Conservation (phyloP, 2,329 filamentous ascomycete genomes). For the Claviceps spartinae region DNA sequence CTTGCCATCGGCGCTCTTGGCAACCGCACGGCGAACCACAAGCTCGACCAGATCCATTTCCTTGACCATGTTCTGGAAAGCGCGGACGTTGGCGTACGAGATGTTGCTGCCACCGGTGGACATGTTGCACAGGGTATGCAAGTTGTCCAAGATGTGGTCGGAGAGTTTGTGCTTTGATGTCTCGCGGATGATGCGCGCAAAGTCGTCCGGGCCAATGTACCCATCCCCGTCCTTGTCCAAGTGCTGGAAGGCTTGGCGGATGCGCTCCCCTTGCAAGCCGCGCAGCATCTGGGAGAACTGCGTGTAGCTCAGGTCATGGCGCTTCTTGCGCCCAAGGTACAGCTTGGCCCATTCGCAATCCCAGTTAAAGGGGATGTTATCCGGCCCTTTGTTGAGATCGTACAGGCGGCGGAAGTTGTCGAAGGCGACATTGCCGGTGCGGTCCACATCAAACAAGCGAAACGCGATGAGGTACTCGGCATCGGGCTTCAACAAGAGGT, state of each 20-base stretch:
- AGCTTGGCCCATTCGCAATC: slow-evolving; percentile 91
- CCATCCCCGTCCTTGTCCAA: slow-evolving; percentile 88
- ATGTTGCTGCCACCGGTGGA: slow-evolving; percentile 72
- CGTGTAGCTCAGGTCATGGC: slow-evolving; percentile 84
- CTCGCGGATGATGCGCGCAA: slow-evolving; percentile 90
- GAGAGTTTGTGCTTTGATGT: slow-evolving; percentile 93
- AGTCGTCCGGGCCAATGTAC: slow-evolving; percentile 90
- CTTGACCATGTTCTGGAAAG: slow-evolving; percentile 94
- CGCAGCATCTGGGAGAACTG: slow-evolving; percentile 98
- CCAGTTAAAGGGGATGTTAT: slow-evolving; percentile 91
- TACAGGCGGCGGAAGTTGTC: slow-evolving; percentile 77
- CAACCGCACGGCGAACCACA: slow-evolving; percentile 75
- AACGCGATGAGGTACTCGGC: slow-evolving; percentile 99
- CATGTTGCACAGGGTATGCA: slow-evolving; percentile 91
- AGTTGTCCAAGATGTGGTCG: slow-evolving; percentile 82
- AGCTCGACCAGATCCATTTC: slow-evolving; percentile 97
- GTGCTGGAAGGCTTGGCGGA: slow-evolving; percentile 84
- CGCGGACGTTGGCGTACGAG: slow-evolving; percentile 92
- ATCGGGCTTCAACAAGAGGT: slow-evolving; percentile 83
- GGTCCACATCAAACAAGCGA: slow-evolving; percentile 81
- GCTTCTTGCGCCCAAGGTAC: slow-evolving; percentile 77
- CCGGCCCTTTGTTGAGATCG: slow-evolving; percentile 73
- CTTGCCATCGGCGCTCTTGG: slow-evolving; percentile 74
- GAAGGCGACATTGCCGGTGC: slow-evolving; percentile 76
- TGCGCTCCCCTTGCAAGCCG: slow-evolving; percentile 87